Evolutionary conservation across 768 basidiomycete genomes (phyloP).

Genomic region (Lactarius deliciosus): DNA sequence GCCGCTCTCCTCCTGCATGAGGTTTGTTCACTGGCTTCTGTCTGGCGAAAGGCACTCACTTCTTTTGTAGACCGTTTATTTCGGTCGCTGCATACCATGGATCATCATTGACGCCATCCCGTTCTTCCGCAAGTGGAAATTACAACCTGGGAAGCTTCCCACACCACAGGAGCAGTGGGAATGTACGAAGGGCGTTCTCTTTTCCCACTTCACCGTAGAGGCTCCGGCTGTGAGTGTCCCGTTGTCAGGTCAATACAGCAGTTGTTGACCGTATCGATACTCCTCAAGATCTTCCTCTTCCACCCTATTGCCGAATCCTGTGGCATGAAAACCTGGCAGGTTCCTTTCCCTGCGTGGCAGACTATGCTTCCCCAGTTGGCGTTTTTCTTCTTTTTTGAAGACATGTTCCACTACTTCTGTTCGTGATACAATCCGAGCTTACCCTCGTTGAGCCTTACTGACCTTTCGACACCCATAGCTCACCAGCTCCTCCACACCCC

Average conservation of each 20-base stretch:
- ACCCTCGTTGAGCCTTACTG: not conserved
- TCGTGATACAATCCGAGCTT: slow-evolving; percentile 29
- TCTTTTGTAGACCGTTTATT: slow-evolving; percentile 78
- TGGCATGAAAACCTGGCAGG: slow-evolving; percentile 90
- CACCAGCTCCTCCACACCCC: slow-evolving; percentile 89
- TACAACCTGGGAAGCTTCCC: slow-evolving; percentile 85
- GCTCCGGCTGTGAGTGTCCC: slow-evolving; percentile 68
- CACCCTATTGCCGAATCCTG: slow-evolving; percentile 85
- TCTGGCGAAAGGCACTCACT: not conserved
- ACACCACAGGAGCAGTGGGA: slow-evolving; percentile 86
- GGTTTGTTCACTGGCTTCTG: slow-evolving; percentile 47
- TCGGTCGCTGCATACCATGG: slow-evolving; percentile 93
- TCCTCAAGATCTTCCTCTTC: slow-evolving; percentile 78
- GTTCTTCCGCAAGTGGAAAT: slow-evolving; percentile 92
- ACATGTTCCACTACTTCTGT: slow-evolving; percentile 91
- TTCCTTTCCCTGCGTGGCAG: slow-evolving; percentile 79
- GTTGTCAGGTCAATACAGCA: not conserved
- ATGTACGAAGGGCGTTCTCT: slow-evolving; percentile 90
- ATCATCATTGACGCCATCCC: slow-evolving; percentile 93
- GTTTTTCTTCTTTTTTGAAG: slow-evolving; percentile 94
- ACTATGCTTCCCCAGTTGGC: slow-evolving; percentile 75
- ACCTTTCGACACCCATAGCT: slow-evolving; percentile 44
- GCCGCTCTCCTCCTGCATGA: slow-evolving; percentile 94
- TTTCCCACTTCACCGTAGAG: slow-evolving; percentile 95
- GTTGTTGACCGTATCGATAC: not conserved